Base-by-base conservation (phyloP, 805 yeast species). In the Candida corydali region DNA sequence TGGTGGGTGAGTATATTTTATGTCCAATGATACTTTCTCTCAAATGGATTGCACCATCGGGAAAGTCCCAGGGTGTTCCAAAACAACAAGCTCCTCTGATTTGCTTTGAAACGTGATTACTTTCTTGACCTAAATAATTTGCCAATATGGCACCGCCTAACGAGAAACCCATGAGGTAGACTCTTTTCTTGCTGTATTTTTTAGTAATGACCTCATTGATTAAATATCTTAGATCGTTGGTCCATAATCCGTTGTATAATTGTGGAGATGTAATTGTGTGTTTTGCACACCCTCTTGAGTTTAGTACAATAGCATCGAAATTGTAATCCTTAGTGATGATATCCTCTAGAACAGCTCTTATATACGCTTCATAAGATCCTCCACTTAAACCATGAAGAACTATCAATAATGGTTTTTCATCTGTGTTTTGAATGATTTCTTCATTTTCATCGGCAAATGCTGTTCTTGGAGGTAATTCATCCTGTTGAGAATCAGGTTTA, bases 221-320 rank as follows among this genome's bases (percentile, higher is more conserved):
- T 38, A 79, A 68, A 50, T 75, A 77, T 43, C 86, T 67, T 37
- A 84, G 54, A 52, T 84, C 94, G 43, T 72, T 77, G 5, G 89
- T 83, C 59, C 82, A 76, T 32, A 80, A 63, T 0, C 82, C 94
- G 36, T 78, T 70, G 56, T 78, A 82, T 16, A 83, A 53, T 45
- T 75, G 74, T 4, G 86, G 86, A 5, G 86, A 75, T 1, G 86
- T 73, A 38, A 84, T 66, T 43, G 80, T 80, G 15, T 86, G 81
- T 51, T 86, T 71, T 20, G 86, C 82, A 58, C 91, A 83, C 3
- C 94, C 94, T 51, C 94, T 67, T 12, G 84, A 70, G 52, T 82
- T 82, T 33, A 84, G 51, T 14, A 80, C 82, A 32, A 79, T 52
- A 15, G 67, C 81, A 57, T 81, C 77, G 52, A 78, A 69, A 43